Evolutionary conservation across 208 protist genomes (phyloP), one percentile per base, ranked within the genome.

Genomic region (Leishmania arabica): DNA sequence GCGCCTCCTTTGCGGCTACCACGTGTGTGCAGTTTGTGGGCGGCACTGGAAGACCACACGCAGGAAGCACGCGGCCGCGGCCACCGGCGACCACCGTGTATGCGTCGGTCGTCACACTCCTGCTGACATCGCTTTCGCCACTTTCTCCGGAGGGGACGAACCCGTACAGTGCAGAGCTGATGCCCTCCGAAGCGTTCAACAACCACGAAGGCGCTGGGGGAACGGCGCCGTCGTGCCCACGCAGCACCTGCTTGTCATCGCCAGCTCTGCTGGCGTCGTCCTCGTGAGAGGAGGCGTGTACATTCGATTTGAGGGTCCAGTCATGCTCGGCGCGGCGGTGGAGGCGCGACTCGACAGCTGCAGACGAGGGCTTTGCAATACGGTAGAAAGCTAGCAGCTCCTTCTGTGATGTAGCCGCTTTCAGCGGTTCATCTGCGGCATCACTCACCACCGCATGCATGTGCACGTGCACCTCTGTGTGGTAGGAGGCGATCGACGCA

Each of bases 1-100:
- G 42, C 42, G 81, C 65, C 42, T 54, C 65, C 74, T 56, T 77
- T n/a, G 81, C 68, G 1, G 81, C 81, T 2, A 56, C 47, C 24
- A 31, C 58, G 53, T 84, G 81, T 1, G 81, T 77, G 58, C 65
- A 37, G 65, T 84, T 84, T 0, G 81, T 80, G 2, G 68, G 75
- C 34, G 81, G 75, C 34, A 84, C 31, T 0, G 75, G 75, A 11
- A 84, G 68, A 6, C 81, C 40, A 68, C 81, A 76, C 56, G 54
- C 9, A 31, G 51, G 17, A 21, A 77, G 66, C 37, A 45, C 40
- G 7, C 47, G 5, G 53, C 17, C 3, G 24, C n/a, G 7, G n/a
- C 69, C 69, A 37, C 79, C 1, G 13, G n/a, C 58, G 24, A 40
- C 9, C 42, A 21, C 34, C 17, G 21, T 40, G 31, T 40, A 75